Evolutionary conservation across 768 basidiomycete genomes (phyloP).

Genomic region (Collybia nuda): DNA sequence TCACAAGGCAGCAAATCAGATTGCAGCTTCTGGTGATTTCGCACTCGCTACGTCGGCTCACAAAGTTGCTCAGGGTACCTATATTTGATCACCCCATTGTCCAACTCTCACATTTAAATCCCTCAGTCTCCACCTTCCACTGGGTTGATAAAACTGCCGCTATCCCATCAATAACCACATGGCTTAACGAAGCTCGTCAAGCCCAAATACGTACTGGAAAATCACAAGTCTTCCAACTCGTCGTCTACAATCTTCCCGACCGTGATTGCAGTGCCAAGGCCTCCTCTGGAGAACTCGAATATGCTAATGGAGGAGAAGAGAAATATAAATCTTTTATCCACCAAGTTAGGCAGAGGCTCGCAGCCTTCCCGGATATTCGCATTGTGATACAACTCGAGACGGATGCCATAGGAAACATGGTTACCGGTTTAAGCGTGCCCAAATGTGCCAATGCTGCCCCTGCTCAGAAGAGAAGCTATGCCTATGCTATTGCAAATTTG

Average conservation of each 20-base stretch:
- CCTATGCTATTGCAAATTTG: conserved; percentile 27
- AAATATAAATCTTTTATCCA: conserved; percentile 30
- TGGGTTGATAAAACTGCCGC: conserved; percentile 4
- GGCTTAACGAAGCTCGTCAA: conserved; percentile 3
- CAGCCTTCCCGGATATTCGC: conserved; percentile 12
- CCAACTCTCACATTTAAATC: too few relatives aligned
- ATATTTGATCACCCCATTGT: too few relatives aligned
- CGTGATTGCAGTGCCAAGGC: conserved; percentile 33
- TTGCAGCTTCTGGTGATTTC: too few relatives aligned
- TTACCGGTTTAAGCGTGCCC: conserved; percentile 23
- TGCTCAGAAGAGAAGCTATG: conserved; percentile 22
- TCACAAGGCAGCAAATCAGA: too few relatives aligned
- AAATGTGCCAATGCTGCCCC: conserved; percentile 30
- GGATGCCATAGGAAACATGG: conserved; percentile 31
- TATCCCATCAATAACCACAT: neutral
- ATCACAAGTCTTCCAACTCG: conserved; percentile 26
- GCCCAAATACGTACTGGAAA: conserved; percentile 7
- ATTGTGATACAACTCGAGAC: conserved; percentile 29
- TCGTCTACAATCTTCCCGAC: conserved; percentile 34
- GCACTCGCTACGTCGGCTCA: too few relatives aligned
- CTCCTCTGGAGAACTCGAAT: conserved; percentile 27
- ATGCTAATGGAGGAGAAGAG: conserved; percentile 24
- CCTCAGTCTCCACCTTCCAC: conserved; percentile 4
- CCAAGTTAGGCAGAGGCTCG: conserved; percentile 1
- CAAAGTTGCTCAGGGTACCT: too few relatives aligned